Evolutionary conservation across 2,329 filamentous ascomycete species (phyloP).

Genomic region (Colletotrichum endophyticum): DNA sequence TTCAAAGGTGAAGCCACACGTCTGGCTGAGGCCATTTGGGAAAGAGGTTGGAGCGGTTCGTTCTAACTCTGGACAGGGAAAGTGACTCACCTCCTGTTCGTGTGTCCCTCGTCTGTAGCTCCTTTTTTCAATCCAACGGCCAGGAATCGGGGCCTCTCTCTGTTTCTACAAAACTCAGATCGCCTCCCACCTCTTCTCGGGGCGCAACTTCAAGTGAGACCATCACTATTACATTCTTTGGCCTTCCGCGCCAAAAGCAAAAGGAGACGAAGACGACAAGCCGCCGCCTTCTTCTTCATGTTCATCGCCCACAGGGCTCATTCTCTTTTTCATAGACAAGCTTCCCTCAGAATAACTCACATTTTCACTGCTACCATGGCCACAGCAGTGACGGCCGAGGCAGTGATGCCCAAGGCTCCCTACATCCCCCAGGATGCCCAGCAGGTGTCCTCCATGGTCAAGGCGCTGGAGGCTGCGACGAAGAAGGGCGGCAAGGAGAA

Average conservation of each 20-base stretch:
- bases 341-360: background rate
- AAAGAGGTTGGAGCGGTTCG: background rate
- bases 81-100: slow-evolving; percentile 13
- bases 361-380: slow-evolving; percentile 1
- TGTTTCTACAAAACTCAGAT: background rate
- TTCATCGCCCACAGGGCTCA: slow-evolving; percentile 3
- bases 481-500: slow-evolving; percentile 59
- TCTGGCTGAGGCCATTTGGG: background rate
- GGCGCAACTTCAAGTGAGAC: background rate
- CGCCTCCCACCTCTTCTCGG: background rate
- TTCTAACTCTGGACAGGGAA: background rate
- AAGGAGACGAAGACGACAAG: background rate
- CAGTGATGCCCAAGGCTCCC: slow-evolving; percentile 53
- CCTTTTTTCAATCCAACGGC: background rate
- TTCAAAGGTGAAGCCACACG: background rate
- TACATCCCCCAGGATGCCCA: slow-evolving; percentile 72
- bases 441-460: slow-evolving; percentile 70
- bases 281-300: background rate
- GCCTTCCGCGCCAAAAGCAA: background rate
- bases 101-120: background rate
- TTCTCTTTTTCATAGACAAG: background rate
- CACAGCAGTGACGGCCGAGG: slow-evolving; percentile 15
- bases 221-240: background rate
- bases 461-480: slow-evolving; percentile 64
- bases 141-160: background rate